These are phyloP conservation scores for Bryoerythrophyllum caledonicum DNA, from an alignment of 225 moss, liverwort and hornwort genomes.

Conservation along the genomic window DNA sequence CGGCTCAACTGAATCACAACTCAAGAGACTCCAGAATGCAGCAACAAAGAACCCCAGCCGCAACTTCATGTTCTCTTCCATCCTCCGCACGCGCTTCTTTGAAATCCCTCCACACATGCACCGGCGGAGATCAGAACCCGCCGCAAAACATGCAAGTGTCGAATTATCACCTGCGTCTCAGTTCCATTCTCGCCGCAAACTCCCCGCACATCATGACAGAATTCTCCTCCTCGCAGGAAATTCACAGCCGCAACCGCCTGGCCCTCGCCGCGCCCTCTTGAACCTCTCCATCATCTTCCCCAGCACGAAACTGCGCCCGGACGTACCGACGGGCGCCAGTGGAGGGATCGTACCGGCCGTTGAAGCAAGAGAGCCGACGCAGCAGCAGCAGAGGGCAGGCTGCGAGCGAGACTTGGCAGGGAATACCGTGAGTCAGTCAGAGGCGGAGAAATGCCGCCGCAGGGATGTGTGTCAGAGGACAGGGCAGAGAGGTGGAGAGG, in stretches of 20 bases:
- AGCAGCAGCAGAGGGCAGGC: not conserved
- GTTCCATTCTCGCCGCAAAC: too few relatives aligned
- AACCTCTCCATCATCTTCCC: conserved; percentile 11
- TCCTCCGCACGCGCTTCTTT: not conserved
- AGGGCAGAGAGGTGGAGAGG: not conserved
- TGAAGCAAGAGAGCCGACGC: not conserved
- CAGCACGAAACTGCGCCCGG: not conserved
- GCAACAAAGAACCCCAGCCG: conserved; percentile 8
- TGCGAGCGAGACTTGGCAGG: not conserved
- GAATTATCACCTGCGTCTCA: too few relatives aligned
- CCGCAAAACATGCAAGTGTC: not conserved
- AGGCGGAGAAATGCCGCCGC: not conserved
- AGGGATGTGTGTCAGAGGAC: conserved; percentile 27
- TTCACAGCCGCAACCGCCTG: not conserved
- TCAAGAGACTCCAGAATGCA: conserved; percentile 38
- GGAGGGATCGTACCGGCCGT: conserved; percentile 16
- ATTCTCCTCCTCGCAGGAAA: not conserved
- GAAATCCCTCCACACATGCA: not conserved
- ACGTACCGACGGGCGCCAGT: not conserved
- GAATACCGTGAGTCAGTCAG: conserved; percentile 14
- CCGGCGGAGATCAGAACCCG: not conserved
- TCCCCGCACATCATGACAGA: not conserved
- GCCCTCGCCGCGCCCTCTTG: not conserved
- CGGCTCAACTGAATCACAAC: not conserved
- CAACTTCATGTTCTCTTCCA: conserved; percentile 13